A percentile compares a stretch with the other conserved stretches of the same genome.
Evolutionary conservation across 1,284 basidiomycete species (phyloP).

Genomic region (Ceratobasidium sp.): DNA sequence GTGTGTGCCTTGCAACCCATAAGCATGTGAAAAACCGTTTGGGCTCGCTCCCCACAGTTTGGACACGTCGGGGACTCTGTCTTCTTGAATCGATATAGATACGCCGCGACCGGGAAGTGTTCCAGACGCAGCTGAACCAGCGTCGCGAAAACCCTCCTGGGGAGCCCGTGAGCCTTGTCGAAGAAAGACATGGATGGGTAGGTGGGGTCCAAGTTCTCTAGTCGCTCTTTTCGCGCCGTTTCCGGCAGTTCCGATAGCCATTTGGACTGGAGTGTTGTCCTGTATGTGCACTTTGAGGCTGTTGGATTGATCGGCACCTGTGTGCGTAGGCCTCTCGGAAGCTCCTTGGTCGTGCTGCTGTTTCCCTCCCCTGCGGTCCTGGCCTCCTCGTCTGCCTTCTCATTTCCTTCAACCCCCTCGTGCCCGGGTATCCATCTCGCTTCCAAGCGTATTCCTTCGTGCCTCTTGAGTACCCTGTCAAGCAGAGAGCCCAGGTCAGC

Average conservation of each 20-base stretch:
- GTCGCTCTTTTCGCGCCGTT: not conserved
- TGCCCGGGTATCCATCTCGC: conserved; percentile 36
- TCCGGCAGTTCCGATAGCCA: not conserved
- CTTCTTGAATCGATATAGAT: no score
- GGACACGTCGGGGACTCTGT: no score
- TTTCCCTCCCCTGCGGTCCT: conserved; percentile 11
- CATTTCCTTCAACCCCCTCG: conserved; percentile 27
- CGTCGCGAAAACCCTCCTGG: no score
- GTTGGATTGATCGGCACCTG: conserved; percentile 12
- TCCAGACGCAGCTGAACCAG: no score
- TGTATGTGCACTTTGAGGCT: conserved; percentile 8
- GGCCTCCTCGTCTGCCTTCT: conserved; percentile 35
- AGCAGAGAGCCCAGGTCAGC: conserved; percentile 10
- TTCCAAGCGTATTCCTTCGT: not conserved
- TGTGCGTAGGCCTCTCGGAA: not conserved
- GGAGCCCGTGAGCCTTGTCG: no score
- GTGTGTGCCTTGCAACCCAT: no score
- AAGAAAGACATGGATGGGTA: not conserved
- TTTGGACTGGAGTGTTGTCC: not conserved
- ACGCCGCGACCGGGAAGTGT: no score
- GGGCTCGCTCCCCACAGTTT: no score
- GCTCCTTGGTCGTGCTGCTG: not conserved
- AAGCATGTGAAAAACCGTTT: no score
- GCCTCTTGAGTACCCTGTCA: not conserved
- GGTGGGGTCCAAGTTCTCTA: not conserved